phyloP scores from a whole-genome alignment of 805 yeast species.

The Starmerella apis region DNA sequence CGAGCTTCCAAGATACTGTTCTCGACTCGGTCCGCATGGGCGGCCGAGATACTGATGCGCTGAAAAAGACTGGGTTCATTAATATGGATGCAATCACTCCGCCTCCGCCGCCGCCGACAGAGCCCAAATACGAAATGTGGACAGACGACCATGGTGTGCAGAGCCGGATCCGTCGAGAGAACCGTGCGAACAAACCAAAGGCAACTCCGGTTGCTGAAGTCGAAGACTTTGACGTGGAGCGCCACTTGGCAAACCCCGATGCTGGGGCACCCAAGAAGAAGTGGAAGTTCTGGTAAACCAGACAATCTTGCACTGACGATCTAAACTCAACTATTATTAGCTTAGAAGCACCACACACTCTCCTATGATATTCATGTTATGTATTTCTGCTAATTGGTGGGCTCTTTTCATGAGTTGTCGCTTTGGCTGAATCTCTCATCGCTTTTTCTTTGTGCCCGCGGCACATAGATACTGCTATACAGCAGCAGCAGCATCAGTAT shows the following conservation, averaged over 20 bases:
- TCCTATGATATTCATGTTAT: slow-evolving; percentile 2
- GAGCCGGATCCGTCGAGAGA: slow-evolving; percentile 20
- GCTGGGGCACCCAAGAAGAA: slow-evolving; percentile 8
- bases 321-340: neutral
- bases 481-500: neutral
- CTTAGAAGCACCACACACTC: neutral
- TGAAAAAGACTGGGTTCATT: slow-evolving; percentile 17
- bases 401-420: neutral
- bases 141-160: slow-evolving; percentile 20
- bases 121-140: slow-evolving; percentile 19
- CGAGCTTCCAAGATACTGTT: slow-evolving; percentile 11
- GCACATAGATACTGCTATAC: neutral
- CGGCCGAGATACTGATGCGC: slow-evolving; percentile 18
- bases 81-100: slow-evolving; percentile 9
- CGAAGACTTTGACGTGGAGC: slow-evolving; percentile 20
- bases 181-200: slow-evolving; percentile 19
- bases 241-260: slow-evolving; percentile 11
- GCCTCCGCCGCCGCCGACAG: slow-evolving; percentile 6
- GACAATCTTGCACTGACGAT: neutral
- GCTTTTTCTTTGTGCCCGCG: neutral
- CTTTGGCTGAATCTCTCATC: no score
- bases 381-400: slow-evolving; percentile 2
- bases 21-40: slow-evolving; percentile 14
- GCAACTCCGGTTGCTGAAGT: slow-evolving; percentile 21
- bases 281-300: slow-evolving; percentile 22